Evolutionary conservation across 2,329 filamentous ascomycete species (phyloP).

Genomic region (Fusarium sp.): DNA sequence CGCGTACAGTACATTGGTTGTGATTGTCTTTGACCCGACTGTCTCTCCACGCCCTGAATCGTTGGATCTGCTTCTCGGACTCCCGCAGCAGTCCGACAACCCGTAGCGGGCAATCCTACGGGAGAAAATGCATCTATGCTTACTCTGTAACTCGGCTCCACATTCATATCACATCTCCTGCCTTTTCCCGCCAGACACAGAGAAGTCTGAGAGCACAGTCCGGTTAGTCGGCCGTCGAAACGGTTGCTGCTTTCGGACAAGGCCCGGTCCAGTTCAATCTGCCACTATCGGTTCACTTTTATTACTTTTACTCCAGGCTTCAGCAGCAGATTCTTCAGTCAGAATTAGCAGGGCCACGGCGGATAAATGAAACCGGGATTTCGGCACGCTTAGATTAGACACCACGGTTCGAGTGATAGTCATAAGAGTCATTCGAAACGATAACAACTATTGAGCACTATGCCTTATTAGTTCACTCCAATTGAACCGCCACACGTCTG

Average conservation of each 20-base stretch:
- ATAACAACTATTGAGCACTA: background rate
- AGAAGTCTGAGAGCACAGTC: background rate
- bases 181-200: background rate
- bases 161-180: constrained; percentile 12
- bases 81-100: constrained; percentile 37
- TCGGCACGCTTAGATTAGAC: constrained; percentile 19
- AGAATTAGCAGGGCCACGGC: background rate
- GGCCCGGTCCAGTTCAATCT: background rate
- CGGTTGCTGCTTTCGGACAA: constrained; percentile 36
- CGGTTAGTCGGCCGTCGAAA: constrained; percentile 33
- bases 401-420: background rate
- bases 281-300: constrained; percentile 10
- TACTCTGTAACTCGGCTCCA: constrained; percentile 10
- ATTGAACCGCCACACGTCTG: background rate
- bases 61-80: constrained; percentile 28
- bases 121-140: constrained; percentile 12
- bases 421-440: background rate
- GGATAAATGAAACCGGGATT: constrained; percentile 23
- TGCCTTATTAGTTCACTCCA: background rate
- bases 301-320: constrained; percentile 21
- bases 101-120: constrained; percentile 19
- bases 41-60: background rate
- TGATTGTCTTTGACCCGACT: constrained; percentile 11
- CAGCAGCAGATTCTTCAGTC: background rate
- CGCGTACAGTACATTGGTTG: background rate